These are phyloP conservation scores for Phaeosphaeriaceae sp. DNA, from an alignment of 2,329 filamentous ascomycete genomes.

Conservation along the genomic window DNA sequence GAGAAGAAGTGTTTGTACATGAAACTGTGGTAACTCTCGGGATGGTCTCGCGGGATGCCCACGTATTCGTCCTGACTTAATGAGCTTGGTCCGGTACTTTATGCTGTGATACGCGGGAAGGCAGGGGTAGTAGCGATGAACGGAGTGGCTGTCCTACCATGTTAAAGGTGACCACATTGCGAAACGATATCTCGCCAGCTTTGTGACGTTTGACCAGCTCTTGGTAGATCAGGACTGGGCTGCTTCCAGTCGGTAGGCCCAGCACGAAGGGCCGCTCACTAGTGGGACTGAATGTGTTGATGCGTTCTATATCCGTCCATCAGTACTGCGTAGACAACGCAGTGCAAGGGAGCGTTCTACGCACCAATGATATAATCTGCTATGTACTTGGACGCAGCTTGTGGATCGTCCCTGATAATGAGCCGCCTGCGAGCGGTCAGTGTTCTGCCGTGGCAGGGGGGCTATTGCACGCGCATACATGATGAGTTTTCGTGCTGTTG, in stretches of 20 bases:
- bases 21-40: constrained; percentile 87
- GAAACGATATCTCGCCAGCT: constrained; percentile 78
- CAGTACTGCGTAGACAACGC: constrained; percentile 29
- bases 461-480: constrained; percentile 43
- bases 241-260: constrained; percentile 83
- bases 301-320: constrained; percentile 65
- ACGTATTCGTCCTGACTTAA: constrained; percentile 78
- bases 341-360: constrained; percentile 26
- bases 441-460: constrained; percentile 20
- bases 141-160: constrained; percentile 65
- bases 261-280: constrained; percentile 78
- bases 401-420: constrained; percentile 78
- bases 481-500: constrained; percentile 24
- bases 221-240: constrained; percentile 78
- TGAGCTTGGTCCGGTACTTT: constrained; percentile 27
- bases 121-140: constrained; percentile 20
- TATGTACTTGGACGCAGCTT: constrained; percentile 74
- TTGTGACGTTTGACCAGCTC: constrained; percentile 76
- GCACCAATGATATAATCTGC: constrained; percentile 80
- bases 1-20: constrained; percentile 95
- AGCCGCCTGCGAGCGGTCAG: constrained; percentile 69
- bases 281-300: constrained; percentile 77
- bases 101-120: constrained; percentile 24
- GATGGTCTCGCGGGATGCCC: constrained; percentile 80
- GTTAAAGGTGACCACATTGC: constrained; percentile 90